Percentiles rank a stretch among this genome's conserved stretches.
phyloP scores from a whole-genome alignment of 441 rosid genomes.

The Syzygium malaccense region DNA sequence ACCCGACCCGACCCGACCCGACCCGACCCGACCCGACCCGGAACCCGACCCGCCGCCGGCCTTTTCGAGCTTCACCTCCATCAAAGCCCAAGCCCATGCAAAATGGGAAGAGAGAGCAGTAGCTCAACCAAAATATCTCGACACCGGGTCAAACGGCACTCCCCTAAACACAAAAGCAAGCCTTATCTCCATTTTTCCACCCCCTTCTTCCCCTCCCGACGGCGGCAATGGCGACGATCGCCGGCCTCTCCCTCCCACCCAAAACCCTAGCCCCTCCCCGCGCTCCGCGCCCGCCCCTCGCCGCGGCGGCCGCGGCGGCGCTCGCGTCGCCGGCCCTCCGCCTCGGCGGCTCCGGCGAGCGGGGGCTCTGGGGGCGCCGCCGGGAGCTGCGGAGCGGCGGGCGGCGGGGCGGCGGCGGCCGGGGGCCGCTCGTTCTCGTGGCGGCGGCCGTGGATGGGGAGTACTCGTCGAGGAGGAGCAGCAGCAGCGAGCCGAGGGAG shows the following conservation, averaged over 20 bases:
- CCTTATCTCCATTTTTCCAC: not conserved
- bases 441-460: slow-evolving; percentile 44
- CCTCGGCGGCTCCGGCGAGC: not conserved
- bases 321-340: not conserved
- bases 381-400: not conserved
- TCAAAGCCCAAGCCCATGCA: not conserved
- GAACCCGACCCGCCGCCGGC: not conserved
- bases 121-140: not conserved
- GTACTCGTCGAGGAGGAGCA: slow-evolving; percentile 64
- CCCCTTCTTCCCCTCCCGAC: not conserved
- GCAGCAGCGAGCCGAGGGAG: slow-evolving; percentile 69
- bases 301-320: not conserved
- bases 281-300: not conserved
- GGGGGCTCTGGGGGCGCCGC: slow-evolving; percentile 5
- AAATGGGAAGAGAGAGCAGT: not conserved
- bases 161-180: not conserved
- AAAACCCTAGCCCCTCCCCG: slow-evolving; percentile 32
- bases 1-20: not conserved
- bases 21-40: not conserved
- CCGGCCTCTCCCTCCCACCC: slow-evolving; percentile 17
- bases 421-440: not conserved
- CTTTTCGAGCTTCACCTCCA: not conserved
- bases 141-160: not conserved
- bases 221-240: slow-evolving; percentile 5
- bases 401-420: not conserved